A percentile compares a stretch with the other conserved stretches of the same genome.
Conservation (phyloP, 148 eudicot species). For the Dysphania ambrosioides region DNA sequence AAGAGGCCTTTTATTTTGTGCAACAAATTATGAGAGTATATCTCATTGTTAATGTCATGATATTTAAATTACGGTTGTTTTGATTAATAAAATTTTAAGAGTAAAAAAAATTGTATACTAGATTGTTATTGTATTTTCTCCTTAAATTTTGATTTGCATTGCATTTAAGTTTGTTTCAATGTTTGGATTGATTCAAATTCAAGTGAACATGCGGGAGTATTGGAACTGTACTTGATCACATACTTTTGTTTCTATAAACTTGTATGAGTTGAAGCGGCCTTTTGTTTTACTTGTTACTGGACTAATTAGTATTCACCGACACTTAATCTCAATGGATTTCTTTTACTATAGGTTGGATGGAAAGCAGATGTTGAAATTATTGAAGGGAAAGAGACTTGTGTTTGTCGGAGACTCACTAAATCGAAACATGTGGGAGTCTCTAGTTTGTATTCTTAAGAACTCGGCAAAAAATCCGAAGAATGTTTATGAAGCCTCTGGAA, state of each 20-base stretch:
- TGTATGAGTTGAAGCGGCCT: too few species aligned
- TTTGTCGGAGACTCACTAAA: conserved; percentile 95
- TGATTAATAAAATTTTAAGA: background rate
- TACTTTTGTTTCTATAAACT: background rate
- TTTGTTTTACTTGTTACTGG: background rate
- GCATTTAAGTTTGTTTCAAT: background rate
- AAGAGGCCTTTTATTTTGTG: background rate
- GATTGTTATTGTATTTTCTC: background rate
- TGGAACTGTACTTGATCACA: background rate
- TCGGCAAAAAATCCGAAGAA: conserved; percentile 59
- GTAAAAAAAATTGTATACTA: too few species aligned
- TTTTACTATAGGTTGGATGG: conserved; percentile 53
- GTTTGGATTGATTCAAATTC: background rate
- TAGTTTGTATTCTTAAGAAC: conserved; percentile 71
- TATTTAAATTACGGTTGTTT: too few species aligned
- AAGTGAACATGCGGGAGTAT: background rate
- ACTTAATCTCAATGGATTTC: conserved; percentile 1
- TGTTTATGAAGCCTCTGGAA: conserved; percentile 82
- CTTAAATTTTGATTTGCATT: background rate
- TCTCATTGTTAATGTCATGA: background rate
- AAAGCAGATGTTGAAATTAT: conserved; percentile 56
- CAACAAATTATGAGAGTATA: background rate
- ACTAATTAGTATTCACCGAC: too few species aligned
- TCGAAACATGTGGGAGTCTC: conserved; percentile 98
- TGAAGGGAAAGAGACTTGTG: conserved; percentile 80